phyloP scores from a whole-genome alignment of 106 monocot genomes.

The Dioscorea zingiberensis region DNA sequence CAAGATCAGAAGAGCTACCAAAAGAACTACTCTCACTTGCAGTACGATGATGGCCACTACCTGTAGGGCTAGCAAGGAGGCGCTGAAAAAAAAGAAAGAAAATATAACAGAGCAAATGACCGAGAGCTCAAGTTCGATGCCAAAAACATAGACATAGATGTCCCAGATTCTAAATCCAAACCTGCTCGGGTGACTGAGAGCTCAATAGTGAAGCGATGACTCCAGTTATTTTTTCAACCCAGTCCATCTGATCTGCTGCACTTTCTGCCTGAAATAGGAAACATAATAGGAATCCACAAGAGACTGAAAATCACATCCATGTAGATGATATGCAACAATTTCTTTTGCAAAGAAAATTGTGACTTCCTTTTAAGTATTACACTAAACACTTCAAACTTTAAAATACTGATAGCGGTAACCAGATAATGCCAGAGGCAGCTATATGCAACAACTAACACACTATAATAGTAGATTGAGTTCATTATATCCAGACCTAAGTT shows the following conservation, averaged over 20 bases:
- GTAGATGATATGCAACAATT: not conserved
- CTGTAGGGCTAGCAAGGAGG: conserved; percentile 50
- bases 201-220: conserved; percentile 96
- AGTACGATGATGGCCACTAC: conserved; percentile 29
- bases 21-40: conserved; percentile 71
- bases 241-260: conserved; percentile 98
- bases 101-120: not conserved
- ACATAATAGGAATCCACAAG: not conserved
- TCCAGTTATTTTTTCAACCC: conserved; percentile 99
- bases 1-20: conserved; percentile 72
- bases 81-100: conserved; percentile 37
- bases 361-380: too few species aligned
- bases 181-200: conserved; percentile 94
- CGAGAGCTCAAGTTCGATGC: not conserved
- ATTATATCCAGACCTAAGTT: not conserved
- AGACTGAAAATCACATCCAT: not conserved
- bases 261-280: conserved; percentile 78
- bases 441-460: too few species aligned
- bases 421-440: too few species aligned
- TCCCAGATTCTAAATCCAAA: conserved; percentile 15
- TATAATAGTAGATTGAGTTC: not conserved
- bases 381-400: too few species aligned
- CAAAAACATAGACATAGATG: not conserved
- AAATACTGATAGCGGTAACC: too few species aligned
- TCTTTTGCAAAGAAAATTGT: too few species aligned